Evolutionary conservation across 768 basidiomycete species (phyloP), one percentile per base, ranked within the genome.

Genomic region (Botryobasidium botryosum): DNA sequence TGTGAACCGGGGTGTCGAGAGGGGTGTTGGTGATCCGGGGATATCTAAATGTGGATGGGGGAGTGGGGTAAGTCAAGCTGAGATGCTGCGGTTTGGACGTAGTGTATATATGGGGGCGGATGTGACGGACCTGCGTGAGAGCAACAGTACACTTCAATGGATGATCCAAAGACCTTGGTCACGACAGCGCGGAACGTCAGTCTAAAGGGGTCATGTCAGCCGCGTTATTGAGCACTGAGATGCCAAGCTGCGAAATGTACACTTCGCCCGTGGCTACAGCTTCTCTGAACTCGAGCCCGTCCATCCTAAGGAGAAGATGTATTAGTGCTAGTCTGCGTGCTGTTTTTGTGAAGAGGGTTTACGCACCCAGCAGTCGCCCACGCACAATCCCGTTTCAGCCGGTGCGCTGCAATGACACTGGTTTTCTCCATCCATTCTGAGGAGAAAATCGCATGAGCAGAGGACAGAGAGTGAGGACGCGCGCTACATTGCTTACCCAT

Each of bases 1-100:
- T 4, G 46, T 47, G 25, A 47, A 47, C 6, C 46, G 46, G 7
- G 40, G 27, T 15, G 46, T 35, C 1, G 46, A 45, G 52, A 17
- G 86, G 85, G 62, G 87, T 88, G 66, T 90, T 90, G 41, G 86
- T 90, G 55, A 91, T 70, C 58, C 91, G 86, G 5, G 88, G 86
- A 57, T 90, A 92, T 47, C 52, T 62, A 18, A 32, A 8, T 26
- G 24, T 4, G n/a, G 21, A 20, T 12, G 20, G 7, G 27, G 29
- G 32, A 33, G 10, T 12, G 10, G 32, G 32, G 32, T 18, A 33
- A 18, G 12, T 12, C 18, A 18, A 33, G 18, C 32, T 12, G 32
- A 5, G 18, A 25, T 13, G 28, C 21, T 35, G 21, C 28, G 2
- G n/a, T 12, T 8, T 20, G 5, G 13, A 1, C 7, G 12, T 6